Percentiles rank a stretch among this genome's conserved stretches.
Evolutionary conservation across 2,329 filamentous ascomycete species (phyloP).

Genomic region (Fusarium nelsonii): DNA sequence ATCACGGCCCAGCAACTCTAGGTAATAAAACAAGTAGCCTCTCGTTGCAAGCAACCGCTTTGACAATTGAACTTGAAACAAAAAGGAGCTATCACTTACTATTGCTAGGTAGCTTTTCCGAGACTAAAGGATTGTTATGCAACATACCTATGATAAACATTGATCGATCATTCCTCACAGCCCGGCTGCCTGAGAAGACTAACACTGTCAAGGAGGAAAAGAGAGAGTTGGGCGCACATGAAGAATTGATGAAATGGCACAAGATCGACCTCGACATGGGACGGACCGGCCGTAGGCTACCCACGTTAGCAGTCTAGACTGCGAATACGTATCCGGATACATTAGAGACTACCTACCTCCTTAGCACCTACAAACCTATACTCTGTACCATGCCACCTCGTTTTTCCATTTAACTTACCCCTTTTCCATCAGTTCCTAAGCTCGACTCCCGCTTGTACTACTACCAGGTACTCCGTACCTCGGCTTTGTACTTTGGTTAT

Average conservation of each 20-base stretch:
- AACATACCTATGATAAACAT: neutral
- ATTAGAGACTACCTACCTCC: neutral
- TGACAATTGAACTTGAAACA: constrained; percentile 32
- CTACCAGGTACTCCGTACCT: constrained; percentile 3
- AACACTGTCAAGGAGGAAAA: too few relatives aligned
- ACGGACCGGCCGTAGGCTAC: constrained; percentile 23
- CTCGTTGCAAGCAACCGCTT: constrained; percentile 6
- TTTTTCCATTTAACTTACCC: constrained; percentile 13
- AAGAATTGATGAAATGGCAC: constrained; percentile 13
- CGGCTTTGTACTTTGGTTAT: constrained; percentile 9
- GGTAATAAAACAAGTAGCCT: constrained; percentile 17
- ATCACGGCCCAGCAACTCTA: constrained; percentile 27
- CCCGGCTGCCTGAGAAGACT: neutral
- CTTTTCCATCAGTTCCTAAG: constrained; percentile 11
- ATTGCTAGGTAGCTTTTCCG: constrained; percentile 2
- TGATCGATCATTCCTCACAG: neutral
- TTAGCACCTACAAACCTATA: too few relatives aligned
- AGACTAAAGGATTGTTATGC: constrained; percentile 20
- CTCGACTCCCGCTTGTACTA: neutral
- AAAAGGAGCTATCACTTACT: constrained; percentile 13
- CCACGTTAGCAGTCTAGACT: constrained; percentile 8
- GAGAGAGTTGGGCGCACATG: constrained; percentile 1
- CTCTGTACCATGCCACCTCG: neutral
- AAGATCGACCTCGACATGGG: constrained; percentile 30
- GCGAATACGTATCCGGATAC: constrained; percentile 15